phyloP scores from a whole-genome alignment of 192 early-diverging fungal genomes.

The Backusella circina region DNA sequence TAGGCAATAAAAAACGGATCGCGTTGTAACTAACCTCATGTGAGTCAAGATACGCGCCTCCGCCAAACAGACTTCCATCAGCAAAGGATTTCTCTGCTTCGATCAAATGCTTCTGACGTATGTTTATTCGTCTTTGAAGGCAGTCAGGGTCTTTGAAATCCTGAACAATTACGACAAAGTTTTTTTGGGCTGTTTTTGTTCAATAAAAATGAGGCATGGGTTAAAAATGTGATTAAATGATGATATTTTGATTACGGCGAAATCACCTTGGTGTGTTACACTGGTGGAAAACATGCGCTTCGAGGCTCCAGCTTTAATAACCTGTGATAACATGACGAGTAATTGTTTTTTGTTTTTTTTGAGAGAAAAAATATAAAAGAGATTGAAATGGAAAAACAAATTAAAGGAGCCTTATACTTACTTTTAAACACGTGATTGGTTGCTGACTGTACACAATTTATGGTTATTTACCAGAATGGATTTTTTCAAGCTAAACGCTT shows the following conservation, averaged over 20 bases:
- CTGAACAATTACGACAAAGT: not conserved
- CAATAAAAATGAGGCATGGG: not conserved
- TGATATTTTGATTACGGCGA: not conserved
- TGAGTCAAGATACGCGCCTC: constrained; percentile 5
- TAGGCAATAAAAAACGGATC: not conserved
- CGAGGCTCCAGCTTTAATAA: not conserved
- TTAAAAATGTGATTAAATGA: not conserved
- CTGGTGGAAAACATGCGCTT: not conserved
- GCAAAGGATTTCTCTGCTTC: not conserved
- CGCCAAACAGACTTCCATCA: not conserved
- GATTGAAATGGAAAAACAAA: not conserved
- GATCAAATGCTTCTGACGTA: not conserved
- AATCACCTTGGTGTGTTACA: not conserved
- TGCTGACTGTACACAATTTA: not conserved
- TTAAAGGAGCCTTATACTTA: not conserved
- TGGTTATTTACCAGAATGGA: not conserved
- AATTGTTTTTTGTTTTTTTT: not conserved
- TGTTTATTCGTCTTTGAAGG: not conserved
- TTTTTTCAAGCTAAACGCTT: not conserved
- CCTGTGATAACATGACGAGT: not conserved
- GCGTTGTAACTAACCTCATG: not conserved
- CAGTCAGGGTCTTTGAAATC: not conserved
- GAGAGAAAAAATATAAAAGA: not conserved
- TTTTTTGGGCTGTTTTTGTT: not conserved
- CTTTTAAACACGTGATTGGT: not conserved